Evolutionary conservation across 345 rosid species (phyloP).

Genomic region (Euphorbia peplus): DNA sequence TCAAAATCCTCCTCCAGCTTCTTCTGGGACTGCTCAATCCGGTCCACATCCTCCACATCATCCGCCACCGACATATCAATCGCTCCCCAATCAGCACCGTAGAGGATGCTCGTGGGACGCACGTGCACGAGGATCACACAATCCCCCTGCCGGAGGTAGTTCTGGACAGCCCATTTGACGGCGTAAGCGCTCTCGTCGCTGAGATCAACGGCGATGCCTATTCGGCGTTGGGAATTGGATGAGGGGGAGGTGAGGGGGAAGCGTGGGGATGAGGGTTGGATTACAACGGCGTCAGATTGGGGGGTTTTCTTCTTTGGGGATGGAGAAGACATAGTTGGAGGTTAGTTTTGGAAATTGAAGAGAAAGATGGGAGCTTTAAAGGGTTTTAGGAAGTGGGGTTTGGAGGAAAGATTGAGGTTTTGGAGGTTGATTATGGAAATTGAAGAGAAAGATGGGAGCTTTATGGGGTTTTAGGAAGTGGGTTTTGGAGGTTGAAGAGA

Average conservation of each 20-base stretch:
- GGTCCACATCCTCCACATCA: conserved; percentile 24
- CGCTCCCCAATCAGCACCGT: conserved; percentile 93
- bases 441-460: too few species aligned
- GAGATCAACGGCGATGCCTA: conserved; percentile 88
- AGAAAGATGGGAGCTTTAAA: neutral
- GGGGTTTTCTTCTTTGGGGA: conserved; percentile 12
- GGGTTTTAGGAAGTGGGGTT: neutral
- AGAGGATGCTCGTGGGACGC: conserved; percentile 65
- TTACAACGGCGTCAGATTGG: conserved; percentile 32
- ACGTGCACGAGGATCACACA: conserved; percentile 76
- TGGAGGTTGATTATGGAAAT: too few species aligned
- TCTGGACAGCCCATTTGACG: conserved; percentile 80
- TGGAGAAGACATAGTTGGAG: conserved; percentile 13
- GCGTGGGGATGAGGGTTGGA: conserved; percentile 68
- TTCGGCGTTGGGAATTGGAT: conserved; percentile 54
- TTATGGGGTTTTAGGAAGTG: neutral
- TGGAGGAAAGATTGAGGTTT: neutral
- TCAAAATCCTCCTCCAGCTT: conserved; percentile 79
- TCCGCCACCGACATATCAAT: conserved; percentile 37
- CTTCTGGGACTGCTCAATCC: conserved; percentile 40
- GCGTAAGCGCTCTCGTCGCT: conserved; percentile 85
- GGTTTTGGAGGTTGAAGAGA: too few species aligned
- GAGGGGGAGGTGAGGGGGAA: conserved; percentile 44
- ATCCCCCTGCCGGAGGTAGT: conserved; percentile 83
- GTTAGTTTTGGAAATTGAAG: neutral